Evolutionary conservation across 257 asterid species (phyloP), one percentile per base, ranked within the genome.

Genomic region (Nicotiana paniculata): DNA sequence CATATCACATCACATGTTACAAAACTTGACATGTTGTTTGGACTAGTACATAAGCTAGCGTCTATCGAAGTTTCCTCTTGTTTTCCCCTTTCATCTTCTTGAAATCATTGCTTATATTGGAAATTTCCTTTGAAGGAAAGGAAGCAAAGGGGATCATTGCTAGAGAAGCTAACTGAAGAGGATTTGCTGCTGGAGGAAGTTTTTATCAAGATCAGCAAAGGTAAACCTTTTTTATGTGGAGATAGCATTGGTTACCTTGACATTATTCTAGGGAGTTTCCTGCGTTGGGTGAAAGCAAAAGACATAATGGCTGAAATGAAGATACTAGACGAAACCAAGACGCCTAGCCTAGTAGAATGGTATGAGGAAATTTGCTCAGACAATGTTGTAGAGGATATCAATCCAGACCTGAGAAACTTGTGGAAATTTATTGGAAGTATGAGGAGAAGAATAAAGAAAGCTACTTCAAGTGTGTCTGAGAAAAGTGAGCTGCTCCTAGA

Each of bases 191-290:
- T 90, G 83, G 92, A 89, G 83, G 91, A 76, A 43, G 90, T 86
- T 61, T 88, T 90, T 46, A 75, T 87, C 13, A 66, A 63, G 21
- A 86, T 82, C 16, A 77, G 91, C 18, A 86, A 82, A 80, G 90
- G 91, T 2, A 82, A 79, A 39, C 76, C 66, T n/a, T 88, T 72
- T 85, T 88, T 88, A 24, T 89, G 86, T 17, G 90, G 91, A 21
- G 88, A 87, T 2, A 54, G 37, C 16, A 67, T 88, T 64, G 89
- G 91, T 6, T 86, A 85, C 37, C 55, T 88, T 21, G 91, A 87
- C 80, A 81, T 88, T 46, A 89, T 72, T 68, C 63, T 88, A 18
- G 91, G 85, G 1, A 67, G 86, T 76, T 21, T 24, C 18, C 78
- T 87, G 66, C 86, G 86, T 35, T 85, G 88, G 86, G 16, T 85